These are phyloP conservation scores for Fusarium miscanthi DNA, from an alignment of 2,329 filamentous ascomycete species.

Conservation along the genomic window DNA sequence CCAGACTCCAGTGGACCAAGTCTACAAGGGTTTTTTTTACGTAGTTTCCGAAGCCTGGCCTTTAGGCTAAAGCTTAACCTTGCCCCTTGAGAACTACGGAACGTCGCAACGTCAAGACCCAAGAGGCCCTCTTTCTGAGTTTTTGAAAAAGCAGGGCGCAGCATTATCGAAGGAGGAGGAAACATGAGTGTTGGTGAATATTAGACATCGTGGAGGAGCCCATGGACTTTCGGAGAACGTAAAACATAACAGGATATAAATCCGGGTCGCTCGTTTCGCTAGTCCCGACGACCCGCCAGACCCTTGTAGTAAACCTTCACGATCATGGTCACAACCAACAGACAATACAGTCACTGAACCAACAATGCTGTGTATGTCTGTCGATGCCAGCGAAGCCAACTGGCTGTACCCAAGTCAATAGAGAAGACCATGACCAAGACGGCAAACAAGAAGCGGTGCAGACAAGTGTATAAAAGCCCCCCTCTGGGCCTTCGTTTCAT, in stretches of 20 bases:
- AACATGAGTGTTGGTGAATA: not conserved
- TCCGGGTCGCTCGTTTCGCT: not conserved
- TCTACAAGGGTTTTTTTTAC: too few species aligned
- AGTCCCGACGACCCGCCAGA: not conserved
- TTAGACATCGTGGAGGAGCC: not conserved
- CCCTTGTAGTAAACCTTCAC: too few species aligned
- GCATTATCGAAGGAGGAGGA: not conserved
- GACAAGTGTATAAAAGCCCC: not conserved
- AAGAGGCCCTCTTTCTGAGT: not conserved
- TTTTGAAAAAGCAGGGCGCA: not conserved
- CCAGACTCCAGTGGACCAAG: not conserved
- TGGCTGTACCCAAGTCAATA: not conserved
- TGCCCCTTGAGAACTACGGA: not conserved
- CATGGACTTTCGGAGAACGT: not conserved
- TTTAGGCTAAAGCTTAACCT: not conserved
- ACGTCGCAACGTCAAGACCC: not conserved
- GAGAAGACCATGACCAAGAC: not conserved
- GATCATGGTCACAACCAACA: not conserved
- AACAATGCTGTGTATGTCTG: not conserved
- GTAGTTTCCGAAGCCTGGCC: not conserved
- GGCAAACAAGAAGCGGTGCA: not conserved
- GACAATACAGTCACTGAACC: not conserved
- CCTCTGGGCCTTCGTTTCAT: not conserved
- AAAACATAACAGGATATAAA: not conserved
- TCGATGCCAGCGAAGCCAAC: not conserved